Percentiles rank a stretch among this genome's conserved stretches.
Conservation (phyloP, 2,329 filamentous ascomycete species). For the Dryadomyces quercivorus region DNA sequence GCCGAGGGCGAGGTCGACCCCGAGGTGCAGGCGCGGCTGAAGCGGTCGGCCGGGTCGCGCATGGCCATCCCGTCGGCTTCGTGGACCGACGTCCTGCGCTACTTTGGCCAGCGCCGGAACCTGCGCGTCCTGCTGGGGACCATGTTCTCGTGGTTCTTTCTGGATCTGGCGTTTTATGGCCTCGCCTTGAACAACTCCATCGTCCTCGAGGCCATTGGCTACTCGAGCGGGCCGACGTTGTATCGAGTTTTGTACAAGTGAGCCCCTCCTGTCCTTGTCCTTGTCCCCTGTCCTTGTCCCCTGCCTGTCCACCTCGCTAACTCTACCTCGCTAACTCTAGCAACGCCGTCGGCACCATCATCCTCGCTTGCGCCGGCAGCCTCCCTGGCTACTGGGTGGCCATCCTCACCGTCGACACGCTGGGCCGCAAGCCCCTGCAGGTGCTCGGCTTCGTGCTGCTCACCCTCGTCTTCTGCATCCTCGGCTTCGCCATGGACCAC, state of each 20-base stretch:
- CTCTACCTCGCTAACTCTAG: background rate
- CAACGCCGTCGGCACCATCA: slow-evolving; percentile 64
- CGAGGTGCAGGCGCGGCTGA: slow-evolving; percentile 38
- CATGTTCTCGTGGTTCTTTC: slow-evolving; percentile 70
- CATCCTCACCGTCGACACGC: slow-evolving; percentile 57
- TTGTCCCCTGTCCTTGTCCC: background rate
- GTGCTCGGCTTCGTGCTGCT: slow-evolving; percentile 48
- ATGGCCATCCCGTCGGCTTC: slow-evolving; percentile 49
- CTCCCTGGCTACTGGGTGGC: slow-evolving; percentile 74
- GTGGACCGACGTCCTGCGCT: slow-evolving; percentile 52
- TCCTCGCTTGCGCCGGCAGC: slow-evolving; percentile 63
- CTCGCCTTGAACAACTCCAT: slow-evolving; percentile 65
- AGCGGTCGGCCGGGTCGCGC: slow-evolving; percentile 28
- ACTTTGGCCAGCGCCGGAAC: slow-evolving; percentile 60
- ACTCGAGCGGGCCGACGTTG: slow-evolving; percentile 47
- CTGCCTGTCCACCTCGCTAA: too few species aligned
- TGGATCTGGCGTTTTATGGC: slow-evolving; percentile 59
- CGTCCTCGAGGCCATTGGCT: slow-evolving; percentile 62
- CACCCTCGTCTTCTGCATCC: slow-evolving; percentile 47
- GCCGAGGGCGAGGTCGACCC: slow-evolving; percentile 35
- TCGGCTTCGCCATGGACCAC: slow-evolving; percentile 46
- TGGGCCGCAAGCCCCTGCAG: slow-evolving; percentile 69
- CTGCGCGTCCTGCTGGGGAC: slow-evolving; percentile 62
- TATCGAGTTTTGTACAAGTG: slow-evolving; percentile 56
- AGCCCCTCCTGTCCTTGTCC: background rate